Evolutionary conservation across 768 basidiomycete species (phyloP), one percentile per base, ranked within the genome.

Genomic region (Tylopilus vinaceipallidus): DNA sequence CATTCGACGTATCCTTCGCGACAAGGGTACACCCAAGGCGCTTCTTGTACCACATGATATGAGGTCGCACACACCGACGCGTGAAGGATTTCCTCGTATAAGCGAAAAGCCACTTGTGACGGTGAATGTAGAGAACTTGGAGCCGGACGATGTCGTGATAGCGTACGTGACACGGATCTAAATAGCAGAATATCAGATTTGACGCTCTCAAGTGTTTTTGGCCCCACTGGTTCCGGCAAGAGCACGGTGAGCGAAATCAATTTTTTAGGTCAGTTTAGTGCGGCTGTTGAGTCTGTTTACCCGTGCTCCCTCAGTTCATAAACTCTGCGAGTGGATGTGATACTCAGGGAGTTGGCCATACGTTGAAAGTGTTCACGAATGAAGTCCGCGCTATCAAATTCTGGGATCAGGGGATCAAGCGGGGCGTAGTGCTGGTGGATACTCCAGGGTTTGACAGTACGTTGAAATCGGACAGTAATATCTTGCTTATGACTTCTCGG

Each of bases 381-480:
- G 3, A 56, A 5, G 52, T 58, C 14, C 24, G 2, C 4, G 47
- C 53, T 0, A 30, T 55, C 35, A 53, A 17, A 42, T 50, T 53
- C 20, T 22, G 16, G 42, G 30, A 58, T 12, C 12, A 51, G 6
- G 13, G 29, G 13, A 55, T 10, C 16, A 4, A 14, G 9, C 30
- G 14, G 36, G 1, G 33, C n/a, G 30, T 62, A 3, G 60, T 62
- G 6, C 29, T 64, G 3, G 62, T 64, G 17, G 62, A 64, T 23
- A 63, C 63, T 0, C 62, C 62, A 0, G 59, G 62, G 1, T 63
- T 65, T 32, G 55, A 64, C 12, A 54, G 55, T 34, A 65, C 55
- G 4, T 35, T 8, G 16, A 42, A 49, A 42, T 39, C 55, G 10
- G 64, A 61, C 32, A 19, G 44, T n/a, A 46, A 55, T 1, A 38